Evolutionary conservation across 2,329 filamentous ascomycete genomes (phyloP), one percentile per base, ranked within the genome.

Genomic region (Dothideomycetes sp.): DNA sequence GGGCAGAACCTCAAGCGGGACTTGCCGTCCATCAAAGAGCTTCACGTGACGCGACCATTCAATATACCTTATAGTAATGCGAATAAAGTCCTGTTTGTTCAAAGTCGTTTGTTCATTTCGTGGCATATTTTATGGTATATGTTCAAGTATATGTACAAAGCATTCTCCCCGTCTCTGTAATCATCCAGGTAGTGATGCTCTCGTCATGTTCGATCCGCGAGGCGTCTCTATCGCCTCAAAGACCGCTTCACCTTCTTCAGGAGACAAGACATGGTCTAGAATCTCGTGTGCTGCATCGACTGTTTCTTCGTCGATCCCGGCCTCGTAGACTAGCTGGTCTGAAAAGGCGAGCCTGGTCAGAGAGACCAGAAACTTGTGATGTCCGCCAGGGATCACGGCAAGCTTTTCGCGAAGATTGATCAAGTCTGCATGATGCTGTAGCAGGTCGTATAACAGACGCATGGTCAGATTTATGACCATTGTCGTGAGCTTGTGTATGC

Each of bases 341-440:
- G 77, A 80, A 57, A 94, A 95, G 0, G 84, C 86, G n/a, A 96
- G 64, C 31, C 89, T 66, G 0, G 85, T 87, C 33, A 98, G 65
- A 2, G 78, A 77, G 8, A 95, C 74, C 1, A 93, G 66, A 52
- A 93, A 89, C 38, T 87, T 86, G 53, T 94, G 86, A 37, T 77
- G 75, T 0, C 80, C 84, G 3, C 85, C 84, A 4, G 76, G 70
- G 0, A 84, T 74, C 7, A 73, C 72, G 0, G 72, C 69, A 4
- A 94, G 66, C 57, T 89, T 93, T 36, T 74, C 70, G 36, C 77
- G 72, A 46, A 93, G 75, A 48, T 89, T 60, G 49, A 80, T 68
- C 17, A 68, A 62, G 15, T 72, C 63, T 4, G 81, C 72, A 53
- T 87, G 47, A 3, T 51, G 52, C 11, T 38, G 41, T 11, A 77